Evolutionary conservation across 768 basidiomycete species (phyloP).

Genomic region (Tricholoma sp.): DNA sequence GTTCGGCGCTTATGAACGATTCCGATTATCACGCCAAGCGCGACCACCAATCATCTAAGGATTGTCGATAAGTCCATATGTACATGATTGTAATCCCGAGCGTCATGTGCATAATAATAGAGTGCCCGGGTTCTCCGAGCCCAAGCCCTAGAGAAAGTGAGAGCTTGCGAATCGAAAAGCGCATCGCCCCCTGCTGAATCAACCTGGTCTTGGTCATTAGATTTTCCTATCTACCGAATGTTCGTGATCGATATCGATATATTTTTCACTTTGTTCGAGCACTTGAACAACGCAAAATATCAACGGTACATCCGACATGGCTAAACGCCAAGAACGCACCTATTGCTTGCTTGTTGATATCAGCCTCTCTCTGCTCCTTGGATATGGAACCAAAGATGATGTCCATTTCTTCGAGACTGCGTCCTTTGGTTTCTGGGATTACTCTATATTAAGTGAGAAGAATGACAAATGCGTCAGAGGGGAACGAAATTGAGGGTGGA

Average conservation of each 20-base stretch:
- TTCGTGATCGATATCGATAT: neutral
- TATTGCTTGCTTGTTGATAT: constrained; percentile 44
- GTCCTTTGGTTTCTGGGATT: constrained; percentile 61
- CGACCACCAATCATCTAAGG: neutral
- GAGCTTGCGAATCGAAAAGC: neutral
- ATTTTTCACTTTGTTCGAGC: neutral
- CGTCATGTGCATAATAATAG: neutral
- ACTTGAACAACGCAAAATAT: neutral
- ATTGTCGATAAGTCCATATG: neutral
- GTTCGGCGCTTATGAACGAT: too few species aligned
- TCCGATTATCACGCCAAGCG: too few species aligned
- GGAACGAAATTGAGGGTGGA: neutral
- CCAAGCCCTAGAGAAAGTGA: neutral
- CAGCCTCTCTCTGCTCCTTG: constrained; percentile 46
- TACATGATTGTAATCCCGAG: neutral
- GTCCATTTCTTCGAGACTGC: constrained; percentile 51
- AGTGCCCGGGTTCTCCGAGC: neutral
- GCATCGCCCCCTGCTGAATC: neutral
- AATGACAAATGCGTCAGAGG: too few species aligned
- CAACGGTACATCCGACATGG: neutral
- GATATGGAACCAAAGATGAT: constrained; percentile 52
- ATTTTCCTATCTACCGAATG: neutral
- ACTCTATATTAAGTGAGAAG: constrained; percentile 27
- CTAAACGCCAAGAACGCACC: constrained; percentile 12
- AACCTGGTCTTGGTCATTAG: neutral